These are phyloP conservation scores for Aulographum hederae DNA, from an alignment of 2,329 filamentous ascomycete genomes.

Conservation along the genomic window DNA sequence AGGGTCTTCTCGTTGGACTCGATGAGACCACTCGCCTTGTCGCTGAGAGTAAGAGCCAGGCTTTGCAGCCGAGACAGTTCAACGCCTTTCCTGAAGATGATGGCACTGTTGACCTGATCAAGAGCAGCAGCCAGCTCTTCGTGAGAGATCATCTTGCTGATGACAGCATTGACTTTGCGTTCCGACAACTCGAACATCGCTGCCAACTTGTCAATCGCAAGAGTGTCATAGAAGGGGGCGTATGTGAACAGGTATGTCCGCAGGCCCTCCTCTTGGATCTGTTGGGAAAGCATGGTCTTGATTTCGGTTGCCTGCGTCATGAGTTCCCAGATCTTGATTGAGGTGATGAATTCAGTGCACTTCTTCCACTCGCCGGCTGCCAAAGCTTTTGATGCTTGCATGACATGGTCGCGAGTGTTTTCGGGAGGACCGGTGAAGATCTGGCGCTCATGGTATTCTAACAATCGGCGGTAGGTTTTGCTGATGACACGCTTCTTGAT, in stretches of 20 bases:
- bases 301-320: slow-evolving; percentile 86
- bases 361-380: slow-evolving; percentile 98
- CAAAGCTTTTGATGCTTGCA: slow-evolving; percentile 95
- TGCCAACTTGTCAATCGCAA: slow-evolving; percentile 69
- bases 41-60: slow-evolving; percentile 78
- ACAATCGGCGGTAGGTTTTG: slow-evolving; percentile 97
- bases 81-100: slow-evolving; percentile 99
- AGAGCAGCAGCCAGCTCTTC: slow-evolving; percentile 92
- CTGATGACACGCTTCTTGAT: slow-evolving; percentile 96
- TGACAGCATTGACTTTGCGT: slow-evolving; percentile 81
- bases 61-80: slow-evolving; percentile 93
- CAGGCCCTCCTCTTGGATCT: slow-evolving; percentile 97
- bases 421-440: slow-evolving; percentile 97
- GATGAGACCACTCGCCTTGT: slow-evolving; percentile 91
- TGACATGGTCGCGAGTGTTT: slow-evolving; percentile 97
- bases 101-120: slow-evolving; percentile 90
- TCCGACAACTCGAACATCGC: slow-evolving; percentile 89
- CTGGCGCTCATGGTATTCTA: slow-evolving; percentile 98
- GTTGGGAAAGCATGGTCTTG: slow-evolving; percentile 91
- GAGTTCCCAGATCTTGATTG: slow-evolving; percentile 99
- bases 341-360: slow-evolving; percentile 80
- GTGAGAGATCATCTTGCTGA: slow-evolving; percentile 99
- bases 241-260: slow-evolving; percentile 99
- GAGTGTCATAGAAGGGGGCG: slow-evolving; percentile 95
- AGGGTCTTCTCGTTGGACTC: slow-evolving; percentile 95